phyloP scores from a whole-genome alignment of 2,329 filamentous ascomycete species.

The Cadophora gregata region DNA sequence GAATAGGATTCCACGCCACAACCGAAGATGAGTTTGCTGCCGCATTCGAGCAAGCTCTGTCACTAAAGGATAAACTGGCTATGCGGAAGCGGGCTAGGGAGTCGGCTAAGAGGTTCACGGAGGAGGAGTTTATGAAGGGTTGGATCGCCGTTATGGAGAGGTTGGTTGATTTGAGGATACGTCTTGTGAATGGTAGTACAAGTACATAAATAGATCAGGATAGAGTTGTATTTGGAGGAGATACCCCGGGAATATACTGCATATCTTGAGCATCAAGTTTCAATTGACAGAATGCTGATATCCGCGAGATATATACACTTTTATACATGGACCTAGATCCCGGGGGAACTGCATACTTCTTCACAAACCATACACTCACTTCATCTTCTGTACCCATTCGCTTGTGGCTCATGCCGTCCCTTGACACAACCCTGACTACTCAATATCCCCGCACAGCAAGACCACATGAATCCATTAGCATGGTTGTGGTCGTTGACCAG shows the following conservation, averaged over 20 bases:
- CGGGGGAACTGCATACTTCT: too few species aligned
- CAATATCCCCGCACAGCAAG: constrained; percentile 9
- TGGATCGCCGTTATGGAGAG: constrained; percentile 80
- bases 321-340: too few species aligned
- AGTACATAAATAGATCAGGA: background rate
- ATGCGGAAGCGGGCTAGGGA: constrained; percentile 78
- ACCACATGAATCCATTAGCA: constrained; percentile 16
- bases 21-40: constrained; percentile 80
- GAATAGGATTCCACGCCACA: constrained; percentile 80
- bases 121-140: constrained; percentile 79
- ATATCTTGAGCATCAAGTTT: too few species aligned
- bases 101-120: constrained; percentile 85
- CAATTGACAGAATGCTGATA: too few species aligned
- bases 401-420: background rate
- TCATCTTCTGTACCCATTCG: background rate
- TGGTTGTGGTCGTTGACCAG: constrained; percentile 11
- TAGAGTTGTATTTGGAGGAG: background rate
- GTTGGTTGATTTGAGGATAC: constrained; percentile 57
- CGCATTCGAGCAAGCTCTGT: constrained; percentile 79
- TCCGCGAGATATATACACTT: too few species aligned
- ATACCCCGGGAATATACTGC: constrained; percentile 16
- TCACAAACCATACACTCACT: too few species aligned
- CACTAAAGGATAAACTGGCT: constrained; percentile 69
- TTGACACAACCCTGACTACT: constrained; percentile 7
- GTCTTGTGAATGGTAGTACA: background rate